Conservation (phyloP, 2,329 filamentous ascomycete genomes). For the Trichoderma sp. region DNA sequence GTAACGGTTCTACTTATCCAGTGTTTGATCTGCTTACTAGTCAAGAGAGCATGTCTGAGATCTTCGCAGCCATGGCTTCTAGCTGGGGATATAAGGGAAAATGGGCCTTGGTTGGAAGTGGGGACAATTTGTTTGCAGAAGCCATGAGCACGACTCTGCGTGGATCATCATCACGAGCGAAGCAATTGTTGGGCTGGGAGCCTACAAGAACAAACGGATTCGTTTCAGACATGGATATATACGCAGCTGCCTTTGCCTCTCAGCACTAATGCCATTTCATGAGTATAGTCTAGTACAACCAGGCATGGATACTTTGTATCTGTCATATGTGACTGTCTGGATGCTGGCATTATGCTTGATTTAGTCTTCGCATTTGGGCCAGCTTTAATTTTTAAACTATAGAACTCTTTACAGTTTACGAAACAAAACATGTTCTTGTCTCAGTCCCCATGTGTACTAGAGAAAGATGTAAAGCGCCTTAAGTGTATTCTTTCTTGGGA, state of each 20-base stretch:
- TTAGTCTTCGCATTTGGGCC: not conserved
- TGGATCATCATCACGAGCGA: conserved; percentile 28
- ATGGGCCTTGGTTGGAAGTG: conserved; percentile 22
- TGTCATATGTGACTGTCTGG: not conserved
- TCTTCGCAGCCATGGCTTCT: conserved; percentile 24
- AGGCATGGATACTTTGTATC: not conserved
- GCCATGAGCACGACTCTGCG: conserved; percentile 30
- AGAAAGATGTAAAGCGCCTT: not conserved
- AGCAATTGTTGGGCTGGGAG: conserved; percentile 29
- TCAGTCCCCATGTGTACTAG: not conserved
- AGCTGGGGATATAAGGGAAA: conserved; percentile 24
- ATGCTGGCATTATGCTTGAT: not conserved
- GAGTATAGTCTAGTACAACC: not conserved
- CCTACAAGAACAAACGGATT: conserved; percentile 24
- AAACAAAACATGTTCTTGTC: not conserved
- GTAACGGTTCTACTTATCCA: conserved; percentile 25
- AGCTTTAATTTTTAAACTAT: not conserved
- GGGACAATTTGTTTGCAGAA: conserved; percentile 26
- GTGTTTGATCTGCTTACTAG: conserved; percentile 30
- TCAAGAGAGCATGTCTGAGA: conserved; percentile 29
- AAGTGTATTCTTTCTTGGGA: not conserved
- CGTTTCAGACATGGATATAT: conserved; percentile 27
- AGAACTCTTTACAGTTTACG: too few species aligned
- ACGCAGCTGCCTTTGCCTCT: conserved; percentile 29
- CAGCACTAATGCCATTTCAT: conserved; percentile 17